A percentile compares a stretch with the other conserved stretches of the same genome.
phyloP scores from a whole-genome alignment of 2,329 filamentous ascomycete species.

The Zalaria sp. region DNA sequence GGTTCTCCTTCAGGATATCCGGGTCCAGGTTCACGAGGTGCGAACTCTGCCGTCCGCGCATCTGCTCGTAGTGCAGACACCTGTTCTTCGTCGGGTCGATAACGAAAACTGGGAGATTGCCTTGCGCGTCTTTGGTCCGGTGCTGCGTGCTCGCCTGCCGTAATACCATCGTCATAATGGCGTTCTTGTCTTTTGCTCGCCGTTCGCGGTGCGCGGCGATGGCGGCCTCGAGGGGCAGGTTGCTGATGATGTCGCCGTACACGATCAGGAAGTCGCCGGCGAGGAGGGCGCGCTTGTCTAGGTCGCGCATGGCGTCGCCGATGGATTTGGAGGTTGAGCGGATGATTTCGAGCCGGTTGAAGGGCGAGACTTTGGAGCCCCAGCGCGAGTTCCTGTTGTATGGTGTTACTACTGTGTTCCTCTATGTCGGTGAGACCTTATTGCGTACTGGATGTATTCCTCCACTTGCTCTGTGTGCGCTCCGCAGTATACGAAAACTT shows the following conservation, averaged over 20 bases:
- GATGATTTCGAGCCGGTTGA: constrained; percentile 69
- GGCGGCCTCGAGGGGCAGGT: constrained; percentile 68
- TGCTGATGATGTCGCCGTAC: constrained; percentile 84
- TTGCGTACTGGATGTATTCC: constrained; percentile 56
- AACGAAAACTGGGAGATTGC: constrained; percentile 69
- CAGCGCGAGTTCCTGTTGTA: constrained; percentile 52
- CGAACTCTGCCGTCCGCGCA: constrained; percentile 52
- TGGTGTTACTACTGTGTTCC: constrained; percentile 29
- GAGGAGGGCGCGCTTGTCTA: constrained; percentile 75
- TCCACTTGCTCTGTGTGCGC: constrained; percentile 79
- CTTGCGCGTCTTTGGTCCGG: constrained; percentile 55
- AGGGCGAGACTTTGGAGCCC: constrained; percentile 60
- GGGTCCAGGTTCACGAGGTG: constrained; percentile 61
- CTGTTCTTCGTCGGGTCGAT: constrained; percentile 67
- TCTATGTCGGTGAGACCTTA: constrained; percentile 57
- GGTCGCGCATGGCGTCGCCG: constrained; percentile 86
- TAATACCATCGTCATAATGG: constrained; percentile 94
- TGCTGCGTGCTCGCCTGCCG: constrained; percentile 63
- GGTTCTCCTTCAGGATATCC: constrained; percentile 57
- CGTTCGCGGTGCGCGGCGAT: constrained; percentile 68
- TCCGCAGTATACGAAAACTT: constrained; percentile 85
- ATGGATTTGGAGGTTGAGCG: constrained; percentile 76
- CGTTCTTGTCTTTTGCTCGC: constrained; percentile 72
- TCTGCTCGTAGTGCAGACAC: constrained; percentile 90
- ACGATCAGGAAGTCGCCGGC: constrained; percentile 85